These are phyloP conservation scores for Fusarium buharicum DNA, from an alignment of 2,329 filamentous ascomycete species.

Conservation along the genomic window DNA sequence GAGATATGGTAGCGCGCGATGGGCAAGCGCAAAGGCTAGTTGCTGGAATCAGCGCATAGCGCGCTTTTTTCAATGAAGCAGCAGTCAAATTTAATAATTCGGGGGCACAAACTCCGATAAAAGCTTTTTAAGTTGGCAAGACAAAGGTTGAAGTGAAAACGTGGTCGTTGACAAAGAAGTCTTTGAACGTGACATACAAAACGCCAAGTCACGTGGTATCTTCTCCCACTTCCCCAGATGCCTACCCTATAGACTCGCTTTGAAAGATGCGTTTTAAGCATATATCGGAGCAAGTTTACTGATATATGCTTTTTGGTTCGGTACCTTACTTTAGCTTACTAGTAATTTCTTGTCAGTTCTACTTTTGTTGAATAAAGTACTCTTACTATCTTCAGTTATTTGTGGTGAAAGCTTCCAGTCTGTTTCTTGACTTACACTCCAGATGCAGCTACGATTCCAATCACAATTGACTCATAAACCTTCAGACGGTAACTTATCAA, in stretches of 20 bases:
- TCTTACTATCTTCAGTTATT: too few relatives aligned
- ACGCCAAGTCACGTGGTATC: constrained; percentile 44
- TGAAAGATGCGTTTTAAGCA: background rate
- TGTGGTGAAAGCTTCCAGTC: too few relatives aligned
- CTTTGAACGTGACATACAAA: constrained; percentile 35
- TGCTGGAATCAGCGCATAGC: constrained; percentile 33
- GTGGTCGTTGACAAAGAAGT: background rate
- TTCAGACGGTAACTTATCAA: too few relatives aligned
- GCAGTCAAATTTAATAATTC: background rate
- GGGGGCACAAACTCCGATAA: background rate
- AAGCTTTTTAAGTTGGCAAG: constrained; percentile 12
- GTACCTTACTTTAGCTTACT: too few relatives aligned
- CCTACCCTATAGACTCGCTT: constrained; percentile 22
- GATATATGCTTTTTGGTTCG: too few relatives aligned
- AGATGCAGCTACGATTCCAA: too few relatives aligned
- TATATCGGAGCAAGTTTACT: background rate
- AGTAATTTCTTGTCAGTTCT: too few relatives aligned
- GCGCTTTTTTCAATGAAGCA: constrained; percentile 1
- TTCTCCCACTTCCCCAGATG: background rate
- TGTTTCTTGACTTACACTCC: too few relatives aligned
- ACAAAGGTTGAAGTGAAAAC: constrained; percentile 1
- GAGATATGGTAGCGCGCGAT: constrained; percentile 14
- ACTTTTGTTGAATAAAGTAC: too few relatives aligned
- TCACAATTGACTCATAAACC: too few relatives aligned
- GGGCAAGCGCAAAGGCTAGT: constrained; percentile 24